A percentile compares a stretch with the other conserved stretches of the same genome.
Evolutionary conservation across 228 moss, liverwort and hornwort species (phyloP).

Genomic region (Sphagnum magellanicum): DNA sequence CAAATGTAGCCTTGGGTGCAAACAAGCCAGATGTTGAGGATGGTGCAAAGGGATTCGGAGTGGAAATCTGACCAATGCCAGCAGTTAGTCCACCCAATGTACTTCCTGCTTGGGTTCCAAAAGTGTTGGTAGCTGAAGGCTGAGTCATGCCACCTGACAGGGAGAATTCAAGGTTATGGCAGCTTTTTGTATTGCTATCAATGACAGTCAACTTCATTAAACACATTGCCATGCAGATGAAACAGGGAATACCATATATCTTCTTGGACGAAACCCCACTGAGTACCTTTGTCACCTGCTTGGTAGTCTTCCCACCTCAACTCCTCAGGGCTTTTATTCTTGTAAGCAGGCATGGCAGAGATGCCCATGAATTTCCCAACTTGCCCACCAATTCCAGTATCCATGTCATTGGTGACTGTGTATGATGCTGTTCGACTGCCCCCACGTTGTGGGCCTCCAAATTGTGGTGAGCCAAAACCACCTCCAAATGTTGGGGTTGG

Average conservation of each 20-base stretch:
- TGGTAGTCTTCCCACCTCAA: conserved; percentile 65
- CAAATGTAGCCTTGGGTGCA: conserved; percentile 16
- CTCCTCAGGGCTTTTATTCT: conserved; percentile 52
- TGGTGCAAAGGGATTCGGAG: conserved; percentile 51
- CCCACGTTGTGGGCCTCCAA: conserved; percentile 42
- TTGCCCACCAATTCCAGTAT: conserved; percentile 50
- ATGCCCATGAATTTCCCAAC: conserved; percentile 59
- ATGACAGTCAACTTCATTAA: neutral
- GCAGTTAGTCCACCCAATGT: conserved; percentile 5
- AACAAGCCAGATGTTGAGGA: conserved; percentile 38
- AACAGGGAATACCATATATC: neutral
- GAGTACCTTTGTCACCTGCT: conserved; percentile 47
- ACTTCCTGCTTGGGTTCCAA: conserved; percentile 15
- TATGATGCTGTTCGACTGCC: conserved; percentile 48
- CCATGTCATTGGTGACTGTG: conserved; percentile 49
- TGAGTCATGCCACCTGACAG: conserved; percentile 1
- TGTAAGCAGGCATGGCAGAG: conserved; percentile 55
- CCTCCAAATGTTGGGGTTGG: conserved; percentile 24
- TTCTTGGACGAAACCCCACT: neutral
- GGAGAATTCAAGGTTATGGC: conserved; percentile 8
- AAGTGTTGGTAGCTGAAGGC: conserved; percentile 19
- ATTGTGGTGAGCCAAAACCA: conserved; percentile 30
- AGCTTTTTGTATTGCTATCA: conserved; percentile 13
- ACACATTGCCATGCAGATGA: neutral
- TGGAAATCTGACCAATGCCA: conserved; percentile 21